Evolutionary conservation across 805 yeast species (phyloP).

Genomic region (Metschnikowia similis): DNA sequence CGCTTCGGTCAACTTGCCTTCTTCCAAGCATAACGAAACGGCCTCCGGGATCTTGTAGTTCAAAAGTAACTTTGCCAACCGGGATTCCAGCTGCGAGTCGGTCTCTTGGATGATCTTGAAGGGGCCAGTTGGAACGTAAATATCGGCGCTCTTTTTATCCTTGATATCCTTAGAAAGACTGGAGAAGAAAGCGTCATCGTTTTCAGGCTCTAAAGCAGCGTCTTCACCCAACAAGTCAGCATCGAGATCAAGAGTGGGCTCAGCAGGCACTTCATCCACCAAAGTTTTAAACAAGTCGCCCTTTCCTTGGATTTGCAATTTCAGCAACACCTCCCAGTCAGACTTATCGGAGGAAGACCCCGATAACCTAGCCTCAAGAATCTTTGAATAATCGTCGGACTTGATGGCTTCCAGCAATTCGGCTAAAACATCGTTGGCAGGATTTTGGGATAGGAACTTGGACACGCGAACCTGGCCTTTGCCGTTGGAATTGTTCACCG

Average conservation of each 20-base stretch:
- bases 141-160: slow-evolving; percentile 9
- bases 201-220: slow-evolving; percentile 2
- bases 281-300: slow-evolving; percentile 40
- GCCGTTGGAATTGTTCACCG: slow-evolving; percentile 40
- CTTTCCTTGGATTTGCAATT: slow-evolving; percentile 49
- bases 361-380: slow-evolving; percentile 53
- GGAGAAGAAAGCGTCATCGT: slow-evolving; percentile 36
- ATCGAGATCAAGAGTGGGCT: not conserved
- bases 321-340: slow-evolving; percentile 65
- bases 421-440: slow-evolving; percentile 25
- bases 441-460: slow-evolving; percentile 37
- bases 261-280: slow-evolving; percentile 17
- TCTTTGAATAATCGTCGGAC: slow-evolving; percentile 46
- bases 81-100: slow-evolving; percentile 40
- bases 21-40: slow-evolving; percentile 58
- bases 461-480: slow-evolving; percentile 41
- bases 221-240: not conserved
- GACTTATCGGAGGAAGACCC: slow-evolving; percentile 37
- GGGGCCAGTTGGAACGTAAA: slow-evolving; percentile 49
- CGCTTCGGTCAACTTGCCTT: slow-evolving; percentile 71
- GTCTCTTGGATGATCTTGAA: slow-evolving; percentile 39
- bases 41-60: slow-evolving; percentile 64
- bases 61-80: slow-evolving; percentile 45
- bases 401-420: slow-evolving; percentile 54
- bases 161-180: slow-evolving; percentile 25